Evolutionary conservation across 148 eudicot genomes (phyloP).

Genomic region (Nepenthes mirabilis): DNA sequence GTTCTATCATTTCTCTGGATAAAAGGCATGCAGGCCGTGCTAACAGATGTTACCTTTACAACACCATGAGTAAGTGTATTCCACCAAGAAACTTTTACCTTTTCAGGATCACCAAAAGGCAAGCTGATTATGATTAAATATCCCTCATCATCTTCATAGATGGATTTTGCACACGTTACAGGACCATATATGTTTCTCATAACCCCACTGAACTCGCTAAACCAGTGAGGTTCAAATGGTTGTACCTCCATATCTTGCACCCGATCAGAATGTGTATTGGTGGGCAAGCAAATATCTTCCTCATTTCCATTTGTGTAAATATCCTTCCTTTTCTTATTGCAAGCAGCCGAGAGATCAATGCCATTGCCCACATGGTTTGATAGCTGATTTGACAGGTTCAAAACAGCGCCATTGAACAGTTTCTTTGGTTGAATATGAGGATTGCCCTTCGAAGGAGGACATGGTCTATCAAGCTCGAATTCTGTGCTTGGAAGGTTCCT

Average conservation of each 20-base stretch:
- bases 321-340: conserved; percentile 54
- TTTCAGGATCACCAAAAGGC: conserved; percentile 56
- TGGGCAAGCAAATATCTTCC: conserved; percentile 30
- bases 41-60: conserved; percentile 51
- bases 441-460: conserved; percentile 33
- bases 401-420: conserved; percentile 51
- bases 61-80: conserved; percentile 53
- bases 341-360: conserved; percentile 30
- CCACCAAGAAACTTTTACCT: conserved; percentile 76
- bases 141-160: conserved; percentile 74
- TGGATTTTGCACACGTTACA: conserved; percentile 60
- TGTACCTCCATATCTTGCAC: conserved; percentile 29
- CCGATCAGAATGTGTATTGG: conserved; percentile 19
- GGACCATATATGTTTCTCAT: conserved; percentile 65
- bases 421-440: conserved; percentile 30
- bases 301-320: conserved; percentile 26
- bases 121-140: conserved; percentile 44
- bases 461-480: conserved; percentile 55
- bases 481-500: conserved; percentile 61
- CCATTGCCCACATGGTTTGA: conserved; percentile 32
- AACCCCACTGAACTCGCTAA: conserved; percentile 55
- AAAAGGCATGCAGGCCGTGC: conserved; percentile 50
- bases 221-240: conserved; percentile 38
- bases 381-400: conserved; percentile 49
- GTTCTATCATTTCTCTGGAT: conserved; percentile 49